Conservation (phyloP, 768 basidiomycete species). For the Rubroboletus pulcherrimus region DNA sequence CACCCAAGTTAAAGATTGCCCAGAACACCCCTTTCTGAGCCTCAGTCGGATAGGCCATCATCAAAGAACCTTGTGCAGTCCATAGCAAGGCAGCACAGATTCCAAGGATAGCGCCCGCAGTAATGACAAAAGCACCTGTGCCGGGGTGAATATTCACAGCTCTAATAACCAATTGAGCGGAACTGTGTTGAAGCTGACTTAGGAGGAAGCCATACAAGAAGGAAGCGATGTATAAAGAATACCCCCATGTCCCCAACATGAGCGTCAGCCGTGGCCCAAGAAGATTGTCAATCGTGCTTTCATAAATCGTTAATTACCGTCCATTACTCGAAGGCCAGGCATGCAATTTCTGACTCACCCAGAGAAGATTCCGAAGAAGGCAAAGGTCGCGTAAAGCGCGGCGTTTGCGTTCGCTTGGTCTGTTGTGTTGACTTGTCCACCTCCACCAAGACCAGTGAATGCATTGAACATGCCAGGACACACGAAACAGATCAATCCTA, state of each 20-base stretch:
- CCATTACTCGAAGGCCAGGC: not conserved
- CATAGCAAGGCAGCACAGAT: conserved; percentile 51
- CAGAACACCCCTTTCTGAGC: conserved; percentile 45
- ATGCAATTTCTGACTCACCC: conserved; percentile 44
- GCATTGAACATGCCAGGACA: conserved; percentile 72
- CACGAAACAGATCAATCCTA: conserved; percentile 66
- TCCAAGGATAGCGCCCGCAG: conserved; percentile 49
- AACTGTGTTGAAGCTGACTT: not conserved
- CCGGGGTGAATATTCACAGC: conserved; percentile 38
- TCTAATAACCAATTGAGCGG: conserved; percentile 32
- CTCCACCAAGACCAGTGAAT: conserved; percentile 74
- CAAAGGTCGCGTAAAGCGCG: conserved; percentile 62
- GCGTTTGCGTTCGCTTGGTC: conserved; percentile 68
- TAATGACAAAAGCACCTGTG: conserved; percentile 43
- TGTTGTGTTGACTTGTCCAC: conserved; percentile 63
- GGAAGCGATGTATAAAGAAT: conserved; percentile 42
- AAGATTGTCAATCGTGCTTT: conserved; percentile 71
- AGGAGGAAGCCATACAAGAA: conserved; percentile 35
- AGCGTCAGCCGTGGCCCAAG: conserved; percentile 51
- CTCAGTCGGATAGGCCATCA: conserved; percentile 56
- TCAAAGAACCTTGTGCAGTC: conserved; percentile 50
- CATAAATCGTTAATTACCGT: not conserved
- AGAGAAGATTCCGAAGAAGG: conserved; percentile 60
- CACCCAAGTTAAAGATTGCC: conserved; percentile 77
- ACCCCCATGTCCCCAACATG: conserved; percentile 49